Conservation (phyloP, 2,329 filamentous ascomycete genomes). For the Pseudopithomyces maydicus region DNA sequence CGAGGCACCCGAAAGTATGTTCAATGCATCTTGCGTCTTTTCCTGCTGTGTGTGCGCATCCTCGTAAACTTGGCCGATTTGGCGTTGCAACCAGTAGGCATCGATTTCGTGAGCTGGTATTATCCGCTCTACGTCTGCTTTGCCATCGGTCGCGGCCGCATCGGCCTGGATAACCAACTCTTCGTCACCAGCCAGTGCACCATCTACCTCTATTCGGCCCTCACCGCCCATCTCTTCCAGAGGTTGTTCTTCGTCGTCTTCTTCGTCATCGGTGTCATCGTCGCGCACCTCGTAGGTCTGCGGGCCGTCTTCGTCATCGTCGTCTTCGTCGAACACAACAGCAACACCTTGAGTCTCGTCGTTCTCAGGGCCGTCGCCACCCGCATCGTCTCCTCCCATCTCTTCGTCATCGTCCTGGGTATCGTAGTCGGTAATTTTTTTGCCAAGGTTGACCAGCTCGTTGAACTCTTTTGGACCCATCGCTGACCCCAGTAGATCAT, state of each 20-base stretch:
- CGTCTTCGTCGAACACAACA: constrained; percentile 93
- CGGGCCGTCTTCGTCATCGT: constrained; percentile 75
- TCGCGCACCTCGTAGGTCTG: constrained; percentile 87
- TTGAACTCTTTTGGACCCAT: constrained; percentile 93
- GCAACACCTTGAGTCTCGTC: constrained; percentile 96
- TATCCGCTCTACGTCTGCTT: constrained; percentile 57
- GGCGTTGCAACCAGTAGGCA: constrained; percentile 94
- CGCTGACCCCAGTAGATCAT: constrained; percentile 84
- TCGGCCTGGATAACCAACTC: constrained; percentile 84
- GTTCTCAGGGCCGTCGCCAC: constrained; percentile 66
- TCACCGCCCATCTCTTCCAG: constrained; percentile 62
- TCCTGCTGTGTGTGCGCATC: constrained; percentile 93
- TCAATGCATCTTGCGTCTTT: constrained; percentile 84
- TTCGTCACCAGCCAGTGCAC: constrained; percentile 62
- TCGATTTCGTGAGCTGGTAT: constrained; percentile 90
- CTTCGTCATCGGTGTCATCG: constrained; percentile 78
- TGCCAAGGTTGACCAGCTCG: constrained; percentile 91
- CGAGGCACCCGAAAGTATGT: constrained; percentile 77
- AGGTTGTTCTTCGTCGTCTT: constrained; percentile 67
- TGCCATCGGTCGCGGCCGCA: constrained; percentile 45
- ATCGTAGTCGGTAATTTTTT: constrained; percentile 99
- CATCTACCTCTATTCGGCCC: constrained; percentile 55
- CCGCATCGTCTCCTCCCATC: constrained; percentile 69
- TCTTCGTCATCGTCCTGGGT: constrained; percentile 90
- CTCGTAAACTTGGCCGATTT: constrained; percentile 85